Evolutionary conservation across 2,329 filamentous ascomycete species (phyloP), one percentile per base, ranked within the genome.

Genomic region (Stromatinia cepivora): DNA sequence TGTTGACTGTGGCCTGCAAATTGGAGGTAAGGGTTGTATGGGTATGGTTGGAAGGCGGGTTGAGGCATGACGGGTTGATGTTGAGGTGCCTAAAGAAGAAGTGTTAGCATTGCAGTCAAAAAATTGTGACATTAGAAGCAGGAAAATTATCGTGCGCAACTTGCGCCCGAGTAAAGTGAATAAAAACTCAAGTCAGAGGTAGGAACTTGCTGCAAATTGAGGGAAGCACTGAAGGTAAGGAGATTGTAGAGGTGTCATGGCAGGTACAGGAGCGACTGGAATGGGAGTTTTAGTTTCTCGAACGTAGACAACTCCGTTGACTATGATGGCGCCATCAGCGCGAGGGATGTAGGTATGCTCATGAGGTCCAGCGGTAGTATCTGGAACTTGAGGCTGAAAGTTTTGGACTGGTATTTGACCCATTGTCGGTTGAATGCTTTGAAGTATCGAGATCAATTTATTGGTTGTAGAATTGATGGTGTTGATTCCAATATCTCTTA

Each of bases 371-470:
- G 83, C 81, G 56, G 83, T 84, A 22, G 86, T 87, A 73, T 87
- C 85, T 4, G 86, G 85, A 22, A 87, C 85, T 39, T 84, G 86
- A 0, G 87, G 87, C 75, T 88, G 84, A 74, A 85, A 88, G 76
- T 86, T 83, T 63, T 84, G 76, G 67, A 83, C 84, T n/a, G 67
- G 42, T 61, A 75, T 75, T 42, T 79, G 77, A 54, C 81, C 80
- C 63, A 70, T 83, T 46, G 48, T 63, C 79, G 72, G 72, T 82
- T 82, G 71, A 13, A 50, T 45, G 46, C 22, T 34, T 17, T 50
- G 50, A 9, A 17, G 36, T 42, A 34, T 45, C 4, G 28, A 57
- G 36, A 36, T 45, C 3, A 65, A 31, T 25, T 36, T 62, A 7
- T 42, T 45, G n/a, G n/a, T n/a, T 42, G 45, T 62, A n/a, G 17